phyloP scores from a whole-genome alignment of 2,329 filamentous ascomycete species.

The Xylaria arbuscula region DNA sequence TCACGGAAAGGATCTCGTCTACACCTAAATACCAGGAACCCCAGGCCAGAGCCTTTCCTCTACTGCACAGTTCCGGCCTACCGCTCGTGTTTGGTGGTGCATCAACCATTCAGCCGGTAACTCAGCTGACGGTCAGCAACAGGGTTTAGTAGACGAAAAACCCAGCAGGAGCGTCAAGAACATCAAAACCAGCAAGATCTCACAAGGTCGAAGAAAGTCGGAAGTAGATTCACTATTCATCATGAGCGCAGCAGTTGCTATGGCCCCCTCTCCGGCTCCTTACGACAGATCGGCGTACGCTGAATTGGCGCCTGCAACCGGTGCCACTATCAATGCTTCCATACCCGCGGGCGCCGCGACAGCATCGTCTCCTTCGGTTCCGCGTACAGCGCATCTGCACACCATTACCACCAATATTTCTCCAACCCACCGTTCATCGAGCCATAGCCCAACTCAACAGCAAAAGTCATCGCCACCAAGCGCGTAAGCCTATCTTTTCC shows the following conservation, averaged over 20 bases:
- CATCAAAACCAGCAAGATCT: conserved; percentile 18
- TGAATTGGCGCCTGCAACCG: conserved; percentile 60
- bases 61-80: conserved; percentile 42
- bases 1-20: conserved; percentile 12
- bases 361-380: conserved; percentile 57
- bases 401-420: conserved; percentile 39
- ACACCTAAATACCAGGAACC: conserved; percentile 26
- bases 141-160: conserved; percentile 32
- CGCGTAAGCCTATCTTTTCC: conserved; percentile 61
- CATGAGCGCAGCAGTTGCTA: conserved; percentile 76
- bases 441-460: conserved; percentile 61
- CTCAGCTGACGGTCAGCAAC: conserved; percentile 44
- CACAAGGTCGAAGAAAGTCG: conserved; percentile 32
- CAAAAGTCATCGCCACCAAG: conserved; percentile 67
- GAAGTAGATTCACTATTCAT: conserved; percentile 47
- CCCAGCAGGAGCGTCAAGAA: conserved; percentile 16
- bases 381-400: conserved; percentile 53
- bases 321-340: conserved; percentile 46
- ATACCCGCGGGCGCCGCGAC: conserved; percentile 38
- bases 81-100: conserved; percentile 42
- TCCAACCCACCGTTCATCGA: conserved; percentile 61
- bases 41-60: conserved; percentile 34
- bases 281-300: conserved; percentile 71
- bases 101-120: conserved; percentile 46
- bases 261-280: conserved; percentile 75